A percentile compares a stretch with the other conserved stretches of the same genome.
Evolutionary conservation across 1,284 basidiomycete genomes (phyloP).

Genomic region (Ceratobasidium papillatum): DNA sequence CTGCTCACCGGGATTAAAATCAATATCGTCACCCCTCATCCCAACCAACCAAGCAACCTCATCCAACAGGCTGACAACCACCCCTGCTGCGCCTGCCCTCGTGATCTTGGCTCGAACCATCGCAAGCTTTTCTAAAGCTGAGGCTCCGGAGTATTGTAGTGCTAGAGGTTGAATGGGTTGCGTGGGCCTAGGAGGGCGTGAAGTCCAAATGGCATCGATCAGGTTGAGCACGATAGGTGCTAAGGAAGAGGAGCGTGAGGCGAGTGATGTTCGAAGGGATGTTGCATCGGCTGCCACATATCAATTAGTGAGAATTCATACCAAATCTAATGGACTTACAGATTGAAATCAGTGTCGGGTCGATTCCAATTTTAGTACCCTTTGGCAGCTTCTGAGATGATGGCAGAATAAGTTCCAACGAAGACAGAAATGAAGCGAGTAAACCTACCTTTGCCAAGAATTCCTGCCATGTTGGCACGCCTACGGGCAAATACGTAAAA

Average conservation of each 20-base stretch:
- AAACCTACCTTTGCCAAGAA: constrained; percentile 75
- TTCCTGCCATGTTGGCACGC: constrained; percentile 90
- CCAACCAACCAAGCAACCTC: constrained; percentile 96
- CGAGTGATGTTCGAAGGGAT: constrained; percentile 62
- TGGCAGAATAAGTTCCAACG: neutral
- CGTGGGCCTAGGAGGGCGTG: constrained; percentile 72
- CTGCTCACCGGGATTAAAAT: constrained; percentile 79
- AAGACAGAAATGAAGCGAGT: neutral
- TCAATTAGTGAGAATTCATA: neutral
- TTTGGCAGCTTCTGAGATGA: constrained; percentile 65
- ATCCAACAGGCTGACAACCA: constrained; percentile 84
- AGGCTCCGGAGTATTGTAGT: constrained; percentile 74
- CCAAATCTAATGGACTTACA: constrained; percentile 53
- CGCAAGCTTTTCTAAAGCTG: constrained; percentile 72
- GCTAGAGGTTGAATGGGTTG: constrained; percentile 77
- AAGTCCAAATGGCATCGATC: constrained; percentile 83
- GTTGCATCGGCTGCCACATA: constrained; percentile 65
- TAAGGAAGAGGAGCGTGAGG: constrained; percentile 63
- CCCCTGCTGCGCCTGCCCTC: constrained; percentile 64
- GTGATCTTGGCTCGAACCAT: constrained; percentile 69
- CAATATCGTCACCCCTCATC: constrained; percentile 90
- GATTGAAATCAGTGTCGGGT: constrained; percentile 78
- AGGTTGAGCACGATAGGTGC: constrained; percentile 70
- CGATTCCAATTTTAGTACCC: constrained; percentile 78
- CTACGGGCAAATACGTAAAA: constrained; percentile 52